Evolutionary conservation across 805 yeast species (phyloP).

Genomic region (Lipomyces starkeyi): DNA sequence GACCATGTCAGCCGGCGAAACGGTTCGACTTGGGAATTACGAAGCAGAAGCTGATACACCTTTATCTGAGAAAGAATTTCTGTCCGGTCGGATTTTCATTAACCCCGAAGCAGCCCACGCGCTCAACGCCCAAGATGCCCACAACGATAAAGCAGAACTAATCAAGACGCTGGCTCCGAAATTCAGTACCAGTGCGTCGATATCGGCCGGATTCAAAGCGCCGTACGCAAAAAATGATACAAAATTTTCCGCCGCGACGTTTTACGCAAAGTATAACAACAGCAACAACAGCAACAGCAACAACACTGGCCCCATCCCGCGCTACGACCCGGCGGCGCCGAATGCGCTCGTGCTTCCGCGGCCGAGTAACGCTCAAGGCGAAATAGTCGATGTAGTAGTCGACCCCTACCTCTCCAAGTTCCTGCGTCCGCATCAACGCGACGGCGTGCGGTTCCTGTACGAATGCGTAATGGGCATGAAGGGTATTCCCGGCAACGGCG

Average conservation of each 20-base stretch:
- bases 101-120: slow-evolving; percentile 7
- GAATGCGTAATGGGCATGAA: slow-evolving; percentile 79
- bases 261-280: background rate
- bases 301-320: slow-evolving; percentile 19
- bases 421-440: slow-evolving; percentile 84
- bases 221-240: slow-evolving; percentile 7
- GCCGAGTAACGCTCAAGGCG: slow-evolving; percentile 37
- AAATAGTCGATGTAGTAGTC: slow-evolving; percentile 46
- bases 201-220: slow-evolving; percentile 11
- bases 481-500: slow-evolving; percentile 63
- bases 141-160: background rate
- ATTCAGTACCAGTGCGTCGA: background rate
- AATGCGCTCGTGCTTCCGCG: slow-evolving; percentile 42
- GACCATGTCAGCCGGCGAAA: slow-evolving; percentile 47
- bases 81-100: slow-evolving; percentile 21
- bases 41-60: slow-evolving; percentile 53
- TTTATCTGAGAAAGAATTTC: slow-evolving; percentile 7
- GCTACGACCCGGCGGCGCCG: slow-evolving; percentile 41
- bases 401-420: slow-evolving; percentile 46
- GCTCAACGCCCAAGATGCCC: background rate
- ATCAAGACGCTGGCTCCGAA: background rate
- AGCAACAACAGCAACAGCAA: background rate
- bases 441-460: slow-evolving; percentile 81
- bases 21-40: slow-evolving; percentile 58
- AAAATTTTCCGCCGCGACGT: background rate